These are phyloP conservation scores for Phtheirospermum japonicum DNA, from an alignment of 257 asterid genomes.

Conservation along the genomic window DNA sequence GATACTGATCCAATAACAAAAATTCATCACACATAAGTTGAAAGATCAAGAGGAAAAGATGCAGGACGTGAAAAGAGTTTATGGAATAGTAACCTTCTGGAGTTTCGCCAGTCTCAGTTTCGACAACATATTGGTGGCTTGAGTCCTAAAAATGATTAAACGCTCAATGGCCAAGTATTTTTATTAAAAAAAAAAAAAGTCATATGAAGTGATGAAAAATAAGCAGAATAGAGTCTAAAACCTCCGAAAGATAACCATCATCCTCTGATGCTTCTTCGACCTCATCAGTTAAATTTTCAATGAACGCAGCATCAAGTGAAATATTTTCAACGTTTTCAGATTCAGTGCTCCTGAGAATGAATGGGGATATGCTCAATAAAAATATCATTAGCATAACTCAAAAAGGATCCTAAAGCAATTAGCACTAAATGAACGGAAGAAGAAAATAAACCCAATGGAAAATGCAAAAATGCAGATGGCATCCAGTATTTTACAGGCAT, in stretches of 20 bases:
- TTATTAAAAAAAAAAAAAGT: no score
- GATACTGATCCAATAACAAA: slow-evolving; percentile 23
- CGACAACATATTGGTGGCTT: slow-evolving; percentile 36
- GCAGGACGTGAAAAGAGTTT: not conserved
- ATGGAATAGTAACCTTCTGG: slow-evolving; percentile 48
- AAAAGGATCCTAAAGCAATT: slow-evolving; percentile 5
- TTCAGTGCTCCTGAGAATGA: slow-evolving; percentile 41
- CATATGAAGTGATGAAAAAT: slow-evolving; percentile 11
- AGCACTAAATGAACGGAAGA: not conserved
- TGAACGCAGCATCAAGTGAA: slow-evolving; percentile 61
- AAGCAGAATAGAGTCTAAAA: slow-evolving; percentile 32
- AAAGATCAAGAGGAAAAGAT: slow-evolving; percentile 3
- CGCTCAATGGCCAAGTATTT: slow-evolving; percentile 29
- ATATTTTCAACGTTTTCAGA: slow-evolving; percentile 40
- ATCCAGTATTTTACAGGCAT: no score
- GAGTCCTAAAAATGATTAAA: slow-evolving; percentile 55
- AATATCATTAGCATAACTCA: not conserved
- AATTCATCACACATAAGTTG: slow-evolving; percentile 13
- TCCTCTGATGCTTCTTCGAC: slow-evolving; percentile 69
- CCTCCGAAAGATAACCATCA: slow-evolving; percentile 98
- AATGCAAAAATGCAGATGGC: no score
- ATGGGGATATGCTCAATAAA: slow-evolving; percentile 13
- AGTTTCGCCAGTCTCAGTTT: slow-evolving; percentile 37
- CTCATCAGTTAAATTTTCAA: slow-evolving; percentile 47
- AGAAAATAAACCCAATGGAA: no score